Evolutionary conservation across 768 basidiomycete species (phyloP).

Genomic region (Russula dissimulans): DNA sequence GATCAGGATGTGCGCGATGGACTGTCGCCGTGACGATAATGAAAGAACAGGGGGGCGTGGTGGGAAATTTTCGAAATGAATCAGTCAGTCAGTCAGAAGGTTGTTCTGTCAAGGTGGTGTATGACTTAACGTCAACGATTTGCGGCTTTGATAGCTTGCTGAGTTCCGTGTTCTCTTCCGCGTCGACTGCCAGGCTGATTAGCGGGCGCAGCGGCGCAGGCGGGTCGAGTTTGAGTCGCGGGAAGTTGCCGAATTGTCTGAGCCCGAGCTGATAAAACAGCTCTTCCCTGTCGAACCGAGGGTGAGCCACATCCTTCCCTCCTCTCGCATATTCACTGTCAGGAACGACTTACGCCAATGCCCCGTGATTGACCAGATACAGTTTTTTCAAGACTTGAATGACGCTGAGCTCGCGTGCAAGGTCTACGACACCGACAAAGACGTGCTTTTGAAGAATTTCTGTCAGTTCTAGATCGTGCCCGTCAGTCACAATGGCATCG

Average conservation of each 20-base stretch:
- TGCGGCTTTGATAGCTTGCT: slow-evolving; percentile 48
- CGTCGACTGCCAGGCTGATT: slow-evolving; percentile 69
- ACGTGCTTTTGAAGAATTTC: slow-evolving; percentile 82
- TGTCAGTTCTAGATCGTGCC: slow-evolving; percentile 48
- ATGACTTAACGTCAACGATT: slow-evolving; percentile 57
- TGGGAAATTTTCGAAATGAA: background rate
- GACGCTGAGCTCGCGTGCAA: slow-evolving; percentile 61
- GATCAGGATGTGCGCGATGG: slow-evolving; percentile 53
- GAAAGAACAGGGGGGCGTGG: background rate
- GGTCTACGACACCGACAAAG: slow-evolving; percentile 88
- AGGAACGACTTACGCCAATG: slow-evolving; percentile 57
- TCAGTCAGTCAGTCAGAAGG: no score
- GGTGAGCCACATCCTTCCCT: background rate
- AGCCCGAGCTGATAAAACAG: slow-evolving; percentile 91
- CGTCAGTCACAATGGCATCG: background rate
- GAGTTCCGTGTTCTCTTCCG: slow-evolving; percentile 43
- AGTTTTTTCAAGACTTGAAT: slow-evolving; percentile 84
- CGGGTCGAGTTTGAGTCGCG: slow-evolving; percentile 72
- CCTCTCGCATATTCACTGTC: no score
- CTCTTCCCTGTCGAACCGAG: slow-evolving; percentile 61
- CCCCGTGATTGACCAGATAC: slow-evolving; percentile 80
- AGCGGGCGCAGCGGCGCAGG: slow-evolving; percentile 64
- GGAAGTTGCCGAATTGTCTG: slow-evolving; percentile 81
- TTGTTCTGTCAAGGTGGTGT: no score
- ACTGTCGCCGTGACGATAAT: slow-evolving; percentile 30